These are phyloP conservation scores for Diaporthe eres DNA, from an alignment of 2,329 filamentous ascomycete species.

Conservation along the genomic window DNA sequence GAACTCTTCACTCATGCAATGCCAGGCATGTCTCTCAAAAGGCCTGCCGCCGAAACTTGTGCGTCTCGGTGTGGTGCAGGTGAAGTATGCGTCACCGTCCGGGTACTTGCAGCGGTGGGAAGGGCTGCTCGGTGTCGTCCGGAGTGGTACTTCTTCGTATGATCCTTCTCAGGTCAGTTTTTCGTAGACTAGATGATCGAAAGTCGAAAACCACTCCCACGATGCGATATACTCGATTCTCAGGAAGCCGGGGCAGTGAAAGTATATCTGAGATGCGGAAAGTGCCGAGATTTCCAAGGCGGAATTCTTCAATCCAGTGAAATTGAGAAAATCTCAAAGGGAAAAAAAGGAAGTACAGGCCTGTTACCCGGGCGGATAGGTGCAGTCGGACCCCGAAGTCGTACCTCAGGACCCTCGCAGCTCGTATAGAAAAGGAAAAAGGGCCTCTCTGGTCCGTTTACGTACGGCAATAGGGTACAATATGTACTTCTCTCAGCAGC, in stretches of 20 bases:
- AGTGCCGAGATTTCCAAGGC: not conserved
- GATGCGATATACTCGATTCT: not conserved
- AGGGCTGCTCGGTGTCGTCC: conserved; percentile 1
- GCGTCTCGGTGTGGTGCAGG: not conserved
- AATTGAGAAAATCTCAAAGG: not conserved
- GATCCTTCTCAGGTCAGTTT: not conserved
- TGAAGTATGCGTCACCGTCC: not conserved
- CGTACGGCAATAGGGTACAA: not conserved
- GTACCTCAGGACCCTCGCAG: conserved; percentile 12
- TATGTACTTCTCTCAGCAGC: not conserved
- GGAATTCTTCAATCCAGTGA: conserved; percentile 9
- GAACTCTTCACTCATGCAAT: conserved; percentile 14
- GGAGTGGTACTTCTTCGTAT: not conserved
- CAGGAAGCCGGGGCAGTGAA: not conserved
- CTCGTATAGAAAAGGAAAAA: not conserved
- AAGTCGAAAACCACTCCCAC: not conserved
- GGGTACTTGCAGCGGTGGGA: conserved; percentile 26
- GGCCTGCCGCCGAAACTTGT: not conserved
- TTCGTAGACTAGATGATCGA: not conserved
- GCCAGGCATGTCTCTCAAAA: conserved; percentile 30
- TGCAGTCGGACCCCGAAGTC: conserved; percentile 13
- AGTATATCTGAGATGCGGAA: not conserved
- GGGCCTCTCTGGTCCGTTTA: not conserved
- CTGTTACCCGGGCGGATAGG: not conserved
- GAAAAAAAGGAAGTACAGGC: conserved; percentile 17